phyloP scores from a whole-genome alignment of 1,284 basidiomycete species.

The Apiotrichum montevideense region DNA sequence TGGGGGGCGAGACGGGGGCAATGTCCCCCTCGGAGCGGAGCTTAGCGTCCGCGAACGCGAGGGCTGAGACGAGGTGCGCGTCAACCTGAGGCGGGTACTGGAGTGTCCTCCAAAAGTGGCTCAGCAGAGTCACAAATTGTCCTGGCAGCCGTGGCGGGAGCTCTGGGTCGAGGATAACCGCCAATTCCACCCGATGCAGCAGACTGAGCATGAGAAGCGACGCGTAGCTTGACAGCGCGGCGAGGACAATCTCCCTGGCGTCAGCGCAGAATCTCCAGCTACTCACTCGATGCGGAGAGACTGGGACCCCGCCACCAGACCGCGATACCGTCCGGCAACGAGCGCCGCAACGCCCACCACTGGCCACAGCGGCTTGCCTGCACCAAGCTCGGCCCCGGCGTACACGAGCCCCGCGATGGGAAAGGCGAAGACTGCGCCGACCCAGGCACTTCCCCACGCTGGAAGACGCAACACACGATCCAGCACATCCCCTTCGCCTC shows the following conservation, averaged over 20 bases:
- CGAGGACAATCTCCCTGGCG: not conserved
- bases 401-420: constrained; percentile 30
- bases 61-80: too few species aligned
- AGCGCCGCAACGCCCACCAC: too few species aligned
- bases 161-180: constrained; percentile 2
- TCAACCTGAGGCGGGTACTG: too few species aligned
- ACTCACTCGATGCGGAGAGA: not conserved
- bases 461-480: not conserved
- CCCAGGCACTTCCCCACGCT: not conserved
- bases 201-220: constrained; percentile 11
- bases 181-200: constrained; percentile 13
- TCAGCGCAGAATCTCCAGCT: not conserved
- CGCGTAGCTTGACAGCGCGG: constrained; percentile 5
- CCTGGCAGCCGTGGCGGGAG: constrained; percentile 5
- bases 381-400: constrained; percentile 20
- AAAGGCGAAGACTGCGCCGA: constrained; percentile 29
- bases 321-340: too few species aligned
- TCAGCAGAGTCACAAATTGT: constrained; percentile 3
- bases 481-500: not conserved
- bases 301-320: not conserved
- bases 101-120: too few species aligned
- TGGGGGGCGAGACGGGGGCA: not conserved
- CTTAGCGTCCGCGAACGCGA: not conserved
- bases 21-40: not conserved
- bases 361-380: not conserved